Evolutionary conservation across 2,329 filamentous ascomycete species (phyloP).

Genomic region (Diaporthe amygdali): DNA sequence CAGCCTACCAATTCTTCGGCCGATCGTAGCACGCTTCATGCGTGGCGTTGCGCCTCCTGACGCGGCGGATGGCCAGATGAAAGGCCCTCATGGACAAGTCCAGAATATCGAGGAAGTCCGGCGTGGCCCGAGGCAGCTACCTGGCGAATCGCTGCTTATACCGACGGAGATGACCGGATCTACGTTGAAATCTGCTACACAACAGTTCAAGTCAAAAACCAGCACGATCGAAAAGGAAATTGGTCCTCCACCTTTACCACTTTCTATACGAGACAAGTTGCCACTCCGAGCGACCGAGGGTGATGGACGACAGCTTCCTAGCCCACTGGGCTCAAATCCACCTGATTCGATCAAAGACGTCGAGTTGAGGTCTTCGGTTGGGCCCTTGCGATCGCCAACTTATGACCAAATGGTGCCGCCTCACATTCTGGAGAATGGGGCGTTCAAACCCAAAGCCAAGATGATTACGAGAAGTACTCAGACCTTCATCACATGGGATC

Average conservation of each 20-base stretch:
- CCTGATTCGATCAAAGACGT: background rate
- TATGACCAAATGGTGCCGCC: background rate
- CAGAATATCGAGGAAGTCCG: background rate
- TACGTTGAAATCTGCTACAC: background rate
- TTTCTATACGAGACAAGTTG: background rate
- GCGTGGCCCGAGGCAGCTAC: background rate
- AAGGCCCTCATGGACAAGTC: background rate
- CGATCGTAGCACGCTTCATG: slow-evolving; percentile 20
- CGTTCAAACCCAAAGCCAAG: background rate
- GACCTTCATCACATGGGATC: background rate
- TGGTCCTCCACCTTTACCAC: background rate
- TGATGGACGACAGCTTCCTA: background rate
- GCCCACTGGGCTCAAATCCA: background rate
- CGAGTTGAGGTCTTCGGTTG: background rate
- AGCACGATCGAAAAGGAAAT: background rate
- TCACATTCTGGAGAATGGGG: background rate
- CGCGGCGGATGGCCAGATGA: background rate
- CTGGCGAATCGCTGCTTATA: background rate
- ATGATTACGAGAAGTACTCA: background rate
- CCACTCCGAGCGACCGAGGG: background rate
- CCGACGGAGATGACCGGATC: background rate
- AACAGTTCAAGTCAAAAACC: background rate
- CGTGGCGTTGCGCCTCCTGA: background rate
- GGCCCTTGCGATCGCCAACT: background rate
- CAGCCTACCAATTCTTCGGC: slow-evolving; percentile 27